Evolutionary conservation across 1,284 basidiomycete species (phyloP), one percentile per base, ranked within the genome.

Genomic region (Tilletia horrida): DNA sequence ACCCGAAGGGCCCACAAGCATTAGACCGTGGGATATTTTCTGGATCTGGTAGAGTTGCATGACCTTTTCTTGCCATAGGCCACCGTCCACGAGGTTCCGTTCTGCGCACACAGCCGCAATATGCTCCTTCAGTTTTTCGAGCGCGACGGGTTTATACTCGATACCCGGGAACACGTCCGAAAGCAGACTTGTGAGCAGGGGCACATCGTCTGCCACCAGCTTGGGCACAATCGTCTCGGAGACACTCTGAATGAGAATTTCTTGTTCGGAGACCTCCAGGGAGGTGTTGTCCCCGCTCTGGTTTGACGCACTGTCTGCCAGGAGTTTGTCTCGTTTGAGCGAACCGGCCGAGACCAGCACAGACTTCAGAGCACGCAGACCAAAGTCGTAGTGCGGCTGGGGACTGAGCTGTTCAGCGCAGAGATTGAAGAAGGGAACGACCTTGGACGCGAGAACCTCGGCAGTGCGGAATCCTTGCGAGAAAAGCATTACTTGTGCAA

Each of bases 351-450:
- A 95, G 40, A 93, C 90, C 52, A 99, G 86, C 2, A 99, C 96
- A 43, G 94, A 91, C 83, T 99, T 99, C 70, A 99, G 86, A 14
- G 96, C 96, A 76, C 96, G 93, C 47, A 99, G 86, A 83, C 96
- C 96, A 82, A 99, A 99, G 84, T 99, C 96, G 82, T 99, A 99
- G 84, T 99, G 97, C 1, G 95, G 93, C 81, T 98, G 96, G 43
- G 91, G 89, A 2, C 94, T 97, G 35, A 98, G 87, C 79, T 98
- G 95, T 80, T 98, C 94, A 70, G 92, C 89, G 77, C 95, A 98
- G 66, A 99, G 89, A 80, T 95, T 96, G 87, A 98, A 99, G 86
- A 99, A 97, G 0, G 95, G 96, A 16, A 99, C 95, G 67, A 99
- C 91, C 84, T 98, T 97, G 67, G 92, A 92, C 0, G 96, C 96